phyloP scores from a whole-genome alignment of 108 stramenopile genomes.

The Skeletonema potamos region DNA sequence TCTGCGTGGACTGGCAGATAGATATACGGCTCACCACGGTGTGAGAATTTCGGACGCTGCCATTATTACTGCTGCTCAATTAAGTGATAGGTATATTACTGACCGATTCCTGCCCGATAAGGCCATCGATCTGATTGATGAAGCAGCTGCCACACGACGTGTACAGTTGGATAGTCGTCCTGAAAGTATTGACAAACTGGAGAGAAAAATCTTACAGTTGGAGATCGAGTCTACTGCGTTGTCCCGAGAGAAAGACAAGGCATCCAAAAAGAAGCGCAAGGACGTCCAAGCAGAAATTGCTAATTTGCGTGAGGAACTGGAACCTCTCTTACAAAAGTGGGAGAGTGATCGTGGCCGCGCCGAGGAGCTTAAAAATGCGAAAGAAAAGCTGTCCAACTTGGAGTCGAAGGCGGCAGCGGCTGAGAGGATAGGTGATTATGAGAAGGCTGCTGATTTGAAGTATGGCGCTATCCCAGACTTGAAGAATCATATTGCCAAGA shows the following conservation, averaged over 20 bases:
- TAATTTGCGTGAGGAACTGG: slow-evolving; percentile 67
- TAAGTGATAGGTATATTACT: slow-evolving; percentile 93
- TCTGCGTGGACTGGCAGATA: slow-evolving; percentile 91
- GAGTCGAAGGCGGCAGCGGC: slow-evolving; percentile 88
- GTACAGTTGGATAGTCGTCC: slow-evolving; percentile 89
- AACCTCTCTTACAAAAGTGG: slow-evolving; percentile 82
- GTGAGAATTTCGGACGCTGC: slow-evolving; percentile 91
- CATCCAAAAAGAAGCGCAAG: slow-evolving; percentile 53
- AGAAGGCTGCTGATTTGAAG: slow-evolving; percentile 93
- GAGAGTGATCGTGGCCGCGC: slow-evolving; percentile 86
- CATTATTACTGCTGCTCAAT: slow-evolving; percentile 92
- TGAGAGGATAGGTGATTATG: slow-evolving; percentile 96
- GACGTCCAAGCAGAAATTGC: slow-evolving; percentile 73
- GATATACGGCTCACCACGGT: slow-evolving; percentile 95
- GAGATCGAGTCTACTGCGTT: slow-evolving; percentile 95
- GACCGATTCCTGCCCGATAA: slow-evolving; percentile 94
- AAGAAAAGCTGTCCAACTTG: slow-evolving; percentile 85
- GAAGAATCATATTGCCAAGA: slow-evolving; percentile 66
- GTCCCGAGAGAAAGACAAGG: slow-evolving; percentile 70
- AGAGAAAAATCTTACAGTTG: slow-evolving; percentile 86
- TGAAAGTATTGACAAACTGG: slow-evolving; percentile 86
- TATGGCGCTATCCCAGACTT: slow-evolving; percentile 86
- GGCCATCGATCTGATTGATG: slow-evolving; percentile 95
- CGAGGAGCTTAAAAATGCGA: slow-evolving; percentile 75
- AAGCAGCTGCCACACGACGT: slow-evolving; percentile 90